Percentiles rank a stretch among this genome's conserved stretches.
Conservation (phyloP, 805 yeast genomes). For the Danielia reshetovae region DNA sequence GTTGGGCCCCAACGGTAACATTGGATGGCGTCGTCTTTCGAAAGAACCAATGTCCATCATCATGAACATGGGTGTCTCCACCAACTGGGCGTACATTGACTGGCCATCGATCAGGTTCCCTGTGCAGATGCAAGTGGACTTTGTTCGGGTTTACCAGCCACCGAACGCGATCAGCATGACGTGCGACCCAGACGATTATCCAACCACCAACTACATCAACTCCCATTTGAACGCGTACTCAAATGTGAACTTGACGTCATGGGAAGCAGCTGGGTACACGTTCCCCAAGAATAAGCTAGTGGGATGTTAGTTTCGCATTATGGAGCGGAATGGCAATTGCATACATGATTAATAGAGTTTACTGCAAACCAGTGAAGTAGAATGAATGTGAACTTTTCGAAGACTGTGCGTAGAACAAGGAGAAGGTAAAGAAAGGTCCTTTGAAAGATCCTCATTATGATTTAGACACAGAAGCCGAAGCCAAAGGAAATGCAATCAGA, state of each 20-base stretch:
- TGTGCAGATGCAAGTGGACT: slow-evolving; percentile 68
- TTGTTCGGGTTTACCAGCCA: slow-evolving; percentile 92
- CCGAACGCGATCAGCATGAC: slow-evolving; percentile 53
- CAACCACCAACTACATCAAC: slow-evolving; percentile 80
- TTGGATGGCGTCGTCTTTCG: slow-evolving; percentile 75
- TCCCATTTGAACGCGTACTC: slow-evolving; percentile 65
- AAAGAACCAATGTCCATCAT: slow-evolving; percentile 92
- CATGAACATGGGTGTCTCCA: slow-evolving; percentile 85
- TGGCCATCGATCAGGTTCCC: slow-evolving; percentile 85
- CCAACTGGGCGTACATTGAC: slow-evolving; percentile 90
- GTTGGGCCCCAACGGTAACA: slow-evolving; percentile 85
- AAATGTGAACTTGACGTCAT: slow-evolving; percentile 65
- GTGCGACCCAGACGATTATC: slow-evolving; percentile 84
- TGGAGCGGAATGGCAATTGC: no score
- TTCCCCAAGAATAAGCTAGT: slow-evolving; percentile 34
- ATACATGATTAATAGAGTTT: no score
- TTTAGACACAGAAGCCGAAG: no score
- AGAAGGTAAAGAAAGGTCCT: no score
- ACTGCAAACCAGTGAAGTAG: no score
- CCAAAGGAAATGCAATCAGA: no score
- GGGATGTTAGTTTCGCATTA: no score
- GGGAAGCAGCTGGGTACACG: slow-evolving; percentile 70
- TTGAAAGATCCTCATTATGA: no score
- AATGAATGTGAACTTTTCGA: no score
- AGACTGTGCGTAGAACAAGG: no score